Base-by-base conservation (phyloP, 139 green algal species). In the Monoraphidium neglectum region DNA sequence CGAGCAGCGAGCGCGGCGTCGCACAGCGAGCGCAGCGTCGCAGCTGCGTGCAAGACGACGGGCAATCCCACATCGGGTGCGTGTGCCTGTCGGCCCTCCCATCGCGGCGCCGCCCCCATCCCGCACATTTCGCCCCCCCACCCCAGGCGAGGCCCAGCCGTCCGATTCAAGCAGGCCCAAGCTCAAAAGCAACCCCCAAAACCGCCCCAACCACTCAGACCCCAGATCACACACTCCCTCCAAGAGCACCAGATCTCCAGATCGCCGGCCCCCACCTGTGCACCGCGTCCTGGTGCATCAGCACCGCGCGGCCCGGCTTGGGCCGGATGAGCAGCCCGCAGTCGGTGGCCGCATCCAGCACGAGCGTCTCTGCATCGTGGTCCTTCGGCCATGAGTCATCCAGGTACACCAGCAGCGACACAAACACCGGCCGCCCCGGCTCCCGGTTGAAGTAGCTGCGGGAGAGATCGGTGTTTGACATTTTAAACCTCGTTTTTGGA, bases 361-460 rank as follows among this genome's bases (percentile, higher is more conserved):
- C 93, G 6, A 96, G 89, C 8, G 92, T 97, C 65, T 98, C 94
- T 21, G 86, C 93, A 67, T 91, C 85, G 80, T 87, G 91, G 3
- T 92, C 82, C 0, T 80, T 79, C 13, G 74, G 72, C 94, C 94
- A 98, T 47, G 72, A 33, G 15, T 60, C 59, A 77, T 95, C 88
- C 15, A 97, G 85, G 81, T 97, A 98, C 40, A 97, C 68, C 70
- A 98, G 75, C 73, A 97, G 80, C 54, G 83, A 92, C 30, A 94
- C 88, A 28, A 98, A 88, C 65, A 96, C 77, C 6, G 94, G 94
- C 75, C 86, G 69, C 24, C 90, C 87, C 0, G 92, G 87, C 76
- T 97, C 93, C 82, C 90, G 83, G 26, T 49, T 56, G 37, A 16
- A 62, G 2, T 54, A 23, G 3, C 37, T 35, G 23, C 24, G 8